phyloP scores from a whole-genome alignment of 768 basidiomycete genomes.

The Stropharia rugosoannulata region DNA sequence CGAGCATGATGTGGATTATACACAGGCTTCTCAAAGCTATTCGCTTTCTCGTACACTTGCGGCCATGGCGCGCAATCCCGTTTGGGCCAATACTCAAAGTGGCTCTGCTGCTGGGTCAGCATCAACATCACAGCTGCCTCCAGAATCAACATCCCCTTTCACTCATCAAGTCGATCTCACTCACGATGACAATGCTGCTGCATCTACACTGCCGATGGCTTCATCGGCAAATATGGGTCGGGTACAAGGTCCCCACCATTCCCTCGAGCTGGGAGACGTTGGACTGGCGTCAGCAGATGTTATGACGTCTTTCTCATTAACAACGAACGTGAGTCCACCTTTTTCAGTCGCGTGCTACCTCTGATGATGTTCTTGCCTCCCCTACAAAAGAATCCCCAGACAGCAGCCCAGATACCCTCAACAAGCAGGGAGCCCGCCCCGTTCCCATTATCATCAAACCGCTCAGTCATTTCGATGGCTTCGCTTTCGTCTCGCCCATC shows the following conservation, averaged over 20 bases:
- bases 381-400: too few species aligned
- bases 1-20: background rate
- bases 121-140: background rate
- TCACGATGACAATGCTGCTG: background rate
- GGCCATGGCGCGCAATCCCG: background rate
- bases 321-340: background rate
- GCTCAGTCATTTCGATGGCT: background rate
- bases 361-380: too few species aligned
- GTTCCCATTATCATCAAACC: background rate
- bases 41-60: constrained; percentile 7
- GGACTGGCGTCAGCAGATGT: too few species aligned
- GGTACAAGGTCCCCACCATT: too few species aligned
- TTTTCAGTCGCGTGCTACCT: too few species aligned
- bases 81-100: background rate
- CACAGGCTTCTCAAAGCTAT: constrained; percentile 1
- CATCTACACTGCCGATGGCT: background rate
- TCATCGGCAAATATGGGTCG: background rate
- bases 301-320: background rate
- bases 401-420: background rate
- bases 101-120: background rate
- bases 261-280: too few species aligned
- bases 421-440: background rate
- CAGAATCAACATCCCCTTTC: background rate
- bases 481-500: background rate
- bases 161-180: background rate